A percentile compares a stretch with the other conserved stretches of the same genome.
phyloP scores from a whole-genome alignment of 1,284 basidiomycete genomes.

The Pterula multifida region DNA sequence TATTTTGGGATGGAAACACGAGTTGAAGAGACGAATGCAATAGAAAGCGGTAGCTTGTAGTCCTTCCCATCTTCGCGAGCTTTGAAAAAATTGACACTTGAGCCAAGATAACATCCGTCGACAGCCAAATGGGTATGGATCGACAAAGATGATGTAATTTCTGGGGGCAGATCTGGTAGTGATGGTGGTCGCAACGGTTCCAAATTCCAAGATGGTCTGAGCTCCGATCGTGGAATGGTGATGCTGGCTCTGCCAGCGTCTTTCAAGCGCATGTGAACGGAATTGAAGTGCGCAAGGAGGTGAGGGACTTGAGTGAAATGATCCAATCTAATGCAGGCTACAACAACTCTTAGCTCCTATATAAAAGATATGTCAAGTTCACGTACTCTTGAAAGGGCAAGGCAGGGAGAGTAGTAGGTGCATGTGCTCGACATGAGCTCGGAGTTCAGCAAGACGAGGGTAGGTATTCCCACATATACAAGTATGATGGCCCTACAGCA shows the following conservation, averaged over 20 bases:
- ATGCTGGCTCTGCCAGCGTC: neutral
- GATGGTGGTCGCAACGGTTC: no score
- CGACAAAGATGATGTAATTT: neutral
- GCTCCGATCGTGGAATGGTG: neutral
- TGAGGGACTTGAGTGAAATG: neutral
- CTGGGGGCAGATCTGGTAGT: neutral
- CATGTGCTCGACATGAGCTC: neutral
- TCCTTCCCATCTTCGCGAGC: no score
- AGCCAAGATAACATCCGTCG: no score
- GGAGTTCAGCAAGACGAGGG: neutral
- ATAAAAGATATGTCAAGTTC: neutral
- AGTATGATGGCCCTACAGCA: neutral
- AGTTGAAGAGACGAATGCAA: neutral
- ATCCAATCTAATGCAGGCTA: neutral
- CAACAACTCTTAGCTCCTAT: neutral
- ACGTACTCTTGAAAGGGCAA: neutral
- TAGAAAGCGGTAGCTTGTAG: neutral
- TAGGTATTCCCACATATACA: neutral
- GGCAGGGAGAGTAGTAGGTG: neutral
- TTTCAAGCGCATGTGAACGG: neutral
- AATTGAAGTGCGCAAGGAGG: neutral
- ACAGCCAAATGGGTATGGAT: neutral
- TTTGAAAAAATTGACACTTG: no score
- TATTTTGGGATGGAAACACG: no score
- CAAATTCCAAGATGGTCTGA: neutral